Percentiles rank a stretch among this genome's conserved stretches.
phyloP scores from a whole-genome alignment of 371 early-diverging fungal species.

The Apophysomyces ossiformis region DNA sequence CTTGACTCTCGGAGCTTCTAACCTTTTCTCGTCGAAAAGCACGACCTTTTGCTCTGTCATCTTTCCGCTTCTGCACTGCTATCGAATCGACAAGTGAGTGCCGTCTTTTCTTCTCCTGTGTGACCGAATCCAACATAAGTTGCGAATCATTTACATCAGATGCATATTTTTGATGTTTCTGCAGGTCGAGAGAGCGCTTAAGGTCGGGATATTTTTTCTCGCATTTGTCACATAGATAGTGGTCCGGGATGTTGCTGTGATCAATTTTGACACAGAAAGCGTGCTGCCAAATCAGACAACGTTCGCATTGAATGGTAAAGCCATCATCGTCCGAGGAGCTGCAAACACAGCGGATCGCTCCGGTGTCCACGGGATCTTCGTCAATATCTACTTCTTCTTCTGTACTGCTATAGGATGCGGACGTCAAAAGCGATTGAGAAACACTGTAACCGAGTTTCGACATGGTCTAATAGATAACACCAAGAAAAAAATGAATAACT shows the following conservation, averaged over 20 bases:
- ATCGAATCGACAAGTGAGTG: background rate
- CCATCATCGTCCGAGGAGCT: constrained; percentile 95
- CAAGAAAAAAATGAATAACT: background rate
- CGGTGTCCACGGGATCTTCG: constrained; percentile 67
- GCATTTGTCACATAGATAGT: constrained; percentile 87
- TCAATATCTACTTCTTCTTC: constrained; percentile 31
- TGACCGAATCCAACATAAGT: background rate
- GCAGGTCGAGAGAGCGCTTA: constrained; percentile 25
- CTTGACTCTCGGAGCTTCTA: constrained; percentile 19
- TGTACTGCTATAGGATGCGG: constrained; percentile 19
- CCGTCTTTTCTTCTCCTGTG: constrained; percentile 1
- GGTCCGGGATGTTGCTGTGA: constrained; percentile 76
- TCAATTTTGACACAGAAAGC: constrained; percentile 78
- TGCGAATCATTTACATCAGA: constrained; percentile 19
- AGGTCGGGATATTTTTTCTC: constrained; percentile 52
- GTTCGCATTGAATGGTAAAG: constrained; percentile 96
- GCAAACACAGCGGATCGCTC: constrained; percentile 96
- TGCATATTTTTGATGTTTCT: constrained; percentile 8
- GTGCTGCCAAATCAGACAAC: constrained; percentile 96
- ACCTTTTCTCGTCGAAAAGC: background rate
- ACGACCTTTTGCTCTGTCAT: background rate
- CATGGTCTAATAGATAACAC: constrained; percentile 11
- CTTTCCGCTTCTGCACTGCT: background rate
- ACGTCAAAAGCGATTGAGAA: constrained; percentile 14
- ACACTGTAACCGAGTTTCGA: constrained; percentile 13